These are phyloP conservation scores for Conticribra weissflogii DNA, from an alignment of 108 stramenopile genomes.

Conservation along the genomic window DNA sequence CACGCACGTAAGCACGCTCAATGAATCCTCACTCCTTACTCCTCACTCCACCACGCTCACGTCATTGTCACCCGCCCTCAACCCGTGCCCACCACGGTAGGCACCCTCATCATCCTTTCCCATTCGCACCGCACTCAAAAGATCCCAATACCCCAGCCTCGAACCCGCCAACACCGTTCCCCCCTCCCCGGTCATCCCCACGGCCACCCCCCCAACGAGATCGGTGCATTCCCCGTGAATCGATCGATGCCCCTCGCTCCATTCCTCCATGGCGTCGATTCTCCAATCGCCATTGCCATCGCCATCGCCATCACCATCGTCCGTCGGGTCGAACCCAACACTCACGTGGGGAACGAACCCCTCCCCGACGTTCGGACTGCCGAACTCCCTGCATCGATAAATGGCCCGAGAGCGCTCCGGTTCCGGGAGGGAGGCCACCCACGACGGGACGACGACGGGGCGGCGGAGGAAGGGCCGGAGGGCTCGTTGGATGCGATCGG, in stretches of 20 bases:
- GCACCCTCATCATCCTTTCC: too few species aligned
- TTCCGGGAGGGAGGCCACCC: slow-evolving; percentile 41
- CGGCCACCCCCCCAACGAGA: slow-evolving; percentile 12
- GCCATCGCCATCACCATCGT: neutral
- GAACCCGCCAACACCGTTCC: slow-evolving; percentile 42
- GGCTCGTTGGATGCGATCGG: slow-evolving; percentile 24
- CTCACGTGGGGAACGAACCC: slow-evolving; percentile 53
- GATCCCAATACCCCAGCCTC: slow-evolving; percentile 29
- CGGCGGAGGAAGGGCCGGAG: slow-evolving; percentile 21
- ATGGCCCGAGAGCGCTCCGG: slow-evolving; percentile 21
- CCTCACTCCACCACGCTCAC: too few species aligned
- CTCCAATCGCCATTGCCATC: slow-evolving; percentile 13
- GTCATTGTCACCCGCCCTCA: too few species aligned
- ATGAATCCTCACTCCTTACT: too few species aligned
- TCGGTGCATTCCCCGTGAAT: slow-evolving; percentile 6
- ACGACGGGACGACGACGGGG: slow-evolving; percentile 36
- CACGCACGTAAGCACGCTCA: too few species aligned
- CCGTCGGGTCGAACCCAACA: slow-evolving; percentile 45
- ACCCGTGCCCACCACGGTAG: too few species aligned
- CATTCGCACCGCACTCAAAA: too few species aligned
- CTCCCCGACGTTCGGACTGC: slow-evolving; percentile 54
- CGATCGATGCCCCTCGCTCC: slow-evolving; percentile 12
- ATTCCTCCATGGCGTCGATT: slow-evolving; percentile 33
- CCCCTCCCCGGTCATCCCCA: slow-evolving; percentile 22
- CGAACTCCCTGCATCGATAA: slow-evolving; percentile 30